Percentiles rank a stretch among this genome's conserved stretches.
These are phyloP conservation scores for Picocystis sp. DNA, from an alignment of 163 green algal genomes.

Conservation along the genomic window DNA sequence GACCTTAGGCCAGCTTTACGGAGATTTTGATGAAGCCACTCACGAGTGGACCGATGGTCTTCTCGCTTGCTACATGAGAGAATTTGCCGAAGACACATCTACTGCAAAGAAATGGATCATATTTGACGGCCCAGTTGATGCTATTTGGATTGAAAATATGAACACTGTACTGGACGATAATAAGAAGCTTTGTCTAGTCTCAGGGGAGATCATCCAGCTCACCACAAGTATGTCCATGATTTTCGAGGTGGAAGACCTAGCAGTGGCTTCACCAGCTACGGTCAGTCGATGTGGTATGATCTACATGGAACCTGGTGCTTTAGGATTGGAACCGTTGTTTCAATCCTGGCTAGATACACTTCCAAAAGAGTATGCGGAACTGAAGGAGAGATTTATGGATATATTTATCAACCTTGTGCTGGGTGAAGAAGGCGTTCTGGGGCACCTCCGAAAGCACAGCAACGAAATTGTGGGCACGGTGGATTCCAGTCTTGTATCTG, in stretches of 20 bases:
- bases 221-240: conserved; percentile 60
- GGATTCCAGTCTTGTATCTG: conserved; percentile 41
- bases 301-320: conserved; percentile 53
- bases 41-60: conserved; percentile 71
- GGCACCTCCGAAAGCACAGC: conserved; percentile 39
- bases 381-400: conserved; percentile 3
- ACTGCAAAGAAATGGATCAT: conserved; percentile 65
- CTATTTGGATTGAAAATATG: conserved; percentile 49
- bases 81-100: conserved; percentile 40
- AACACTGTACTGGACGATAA: conserved; percentile 62
- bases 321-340: conserved; percentile 45
- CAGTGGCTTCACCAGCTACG: conserved; percentile 51
- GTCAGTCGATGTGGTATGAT: conserved; percentile 61
- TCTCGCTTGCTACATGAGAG: conserved; percentile 47
- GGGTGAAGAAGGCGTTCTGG: conserved; percentile 19
- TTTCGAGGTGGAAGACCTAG: conserved; percentile 66
- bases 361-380: conserved; percentile 15
- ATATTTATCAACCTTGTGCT: conserved; percentile 44
- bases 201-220: conserved; percentile 61
- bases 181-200: conserved; percentile 69
- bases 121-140: conserved; percentile 61
- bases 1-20: conserved; percentile 68
- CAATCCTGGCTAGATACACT: conserved; percentile 42
- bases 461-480: conserved; percentile 44
- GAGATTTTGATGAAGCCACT: conserved; percentile 60